Percentiles rank a stretch among this genome's conserved stretches.
Conservation (phyloP, 1,139 yeast genomes). For the Lodderomyces beijingensis region DNA sequence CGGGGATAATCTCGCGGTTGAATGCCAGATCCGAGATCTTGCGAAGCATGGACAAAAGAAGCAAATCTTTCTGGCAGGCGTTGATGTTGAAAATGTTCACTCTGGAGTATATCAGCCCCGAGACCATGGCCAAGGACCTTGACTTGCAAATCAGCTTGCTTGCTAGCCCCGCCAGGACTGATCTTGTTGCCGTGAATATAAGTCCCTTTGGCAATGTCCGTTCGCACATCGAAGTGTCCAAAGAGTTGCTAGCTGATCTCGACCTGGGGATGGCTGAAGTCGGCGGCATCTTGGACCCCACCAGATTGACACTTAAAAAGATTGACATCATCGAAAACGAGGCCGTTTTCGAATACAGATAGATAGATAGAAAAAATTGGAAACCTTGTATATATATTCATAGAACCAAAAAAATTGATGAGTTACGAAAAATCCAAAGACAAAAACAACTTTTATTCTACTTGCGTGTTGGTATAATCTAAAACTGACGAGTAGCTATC, state of each 20-base stretch:
- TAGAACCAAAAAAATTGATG: no score
- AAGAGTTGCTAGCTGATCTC: constrained; percentile 18
- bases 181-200: constrained; percentile 21
- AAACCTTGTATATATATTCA: neutral
- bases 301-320: constrained; percentile 18
- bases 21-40: constrained; percentile 15
- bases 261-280: constrained; percentile 18
- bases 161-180: constrained; percentile 25
- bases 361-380: neutral
- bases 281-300: constrained; percentile 20
- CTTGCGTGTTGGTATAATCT: neutral
- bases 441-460: no score
- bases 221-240: constrained; percentile 22
- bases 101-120: constrained; percentile 8
- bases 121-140: constrained; percentile 1
- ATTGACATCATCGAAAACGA: constrained; percentile 35
- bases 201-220: constrained; percentile 23
- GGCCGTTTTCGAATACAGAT: constrained; percentile 18
- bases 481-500: neutral
- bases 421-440: no score
- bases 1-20: constrained; percentile 7
- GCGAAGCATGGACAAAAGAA: constrained; percentile 21
- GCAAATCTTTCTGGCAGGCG: constrained; percentile 39
- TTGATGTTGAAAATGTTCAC: constrained; percentile 29
- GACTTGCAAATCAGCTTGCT: constrained; percentile 23